Evolutionary conservation across 1,284 basidiomycete species (phyloP).

Genomic region (Gymnopus androsaceus): DNA sequence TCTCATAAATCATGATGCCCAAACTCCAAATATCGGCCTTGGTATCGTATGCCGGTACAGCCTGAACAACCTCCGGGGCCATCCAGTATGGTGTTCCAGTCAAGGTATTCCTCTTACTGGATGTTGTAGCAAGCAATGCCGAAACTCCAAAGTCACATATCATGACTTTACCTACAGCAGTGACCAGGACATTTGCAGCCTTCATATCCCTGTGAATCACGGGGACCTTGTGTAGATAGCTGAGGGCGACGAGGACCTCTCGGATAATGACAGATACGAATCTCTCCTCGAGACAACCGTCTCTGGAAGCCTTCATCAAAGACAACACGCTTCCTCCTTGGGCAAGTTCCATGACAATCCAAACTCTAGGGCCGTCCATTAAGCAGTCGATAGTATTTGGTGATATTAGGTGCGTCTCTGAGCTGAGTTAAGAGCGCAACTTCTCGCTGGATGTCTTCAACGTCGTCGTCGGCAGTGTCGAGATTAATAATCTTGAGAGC

Average conservation of each 20-base stretch:
- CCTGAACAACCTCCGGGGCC: slow-evolving; percentile 95
- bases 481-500: slow-evolving; percentile 99
- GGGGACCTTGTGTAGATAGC: slow-evolving; percentile 89
- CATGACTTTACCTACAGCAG: slow-evolving; percentile 84
- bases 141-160: slow-evolving; percentile 98
- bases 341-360: slow-evolving; percentile 99
- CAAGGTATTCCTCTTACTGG: slow-evolving; percentile 91
- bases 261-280: slow-evolving; percentile 88
- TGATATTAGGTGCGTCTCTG: slow-evolving; percentile 87
- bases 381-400: slow-evolving; percentile 96
- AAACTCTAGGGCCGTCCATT: slow-evolving; percentile 92
- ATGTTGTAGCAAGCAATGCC: slow-evolving; percentile 83
- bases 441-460: slow-evolving; percentile 95
- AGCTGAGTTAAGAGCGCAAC: slow-evolving; percentile 92
- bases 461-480: slow-evolving; percentile 96
- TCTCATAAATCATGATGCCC: slow-evolving; percentile 94
- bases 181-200: slow-evolving; percentile 93
- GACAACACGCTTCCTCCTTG: slow-evolving; percentile 94
- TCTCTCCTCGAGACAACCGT: slow-evolving; percentile 85
- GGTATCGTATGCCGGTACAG: slow-evolving; percentile 86
- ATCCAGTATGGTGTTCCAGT: slow-evolving; percentile 99
- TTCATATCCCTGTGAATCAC: slow-evolving; percentile 98
- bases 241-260: slow-evolving; percentile 85
- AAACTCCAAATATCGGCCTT: slow-evolving; percentile 98
- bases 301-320: slow-evolving; percentile 82